A percentile compares a stretch with the other conserved stretches of the same genome.
phyloP scores from a whole-genome alignment of 371 early-diverging fungal genomes.

The Quaeritorhiza haematococci region DNA sequence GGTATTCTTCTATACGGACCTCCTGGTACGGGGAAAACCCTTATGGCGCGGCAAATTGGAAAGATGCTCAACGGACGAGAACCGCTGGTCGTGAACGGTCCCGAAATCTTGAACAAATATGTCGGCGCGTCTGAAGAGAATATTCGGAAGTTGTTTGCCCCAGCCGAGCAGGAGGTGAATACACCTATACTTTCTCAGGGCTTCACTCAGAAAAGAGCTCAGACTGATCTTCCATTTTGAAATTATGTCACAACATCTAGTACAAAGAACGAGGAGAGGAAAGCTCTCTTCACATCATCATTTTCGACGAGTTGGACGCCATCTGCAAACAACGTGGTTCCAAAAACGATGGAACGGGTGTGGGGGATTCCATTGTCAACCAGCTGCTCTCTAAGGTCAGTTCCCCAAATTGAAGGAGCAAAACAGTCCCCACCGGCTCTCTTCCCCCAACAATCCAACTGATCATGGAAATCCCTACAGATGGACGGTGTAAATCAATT shows the following conservation, averaged over 20 bases:
- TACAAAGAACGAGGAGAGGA: slow-evolving; percentile 95
- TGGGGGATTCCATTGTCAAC: slow-evolving; percentile 98
- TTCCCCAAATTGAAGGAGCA: slow-evolving; percentile 24
- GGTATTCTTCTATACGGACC: slow-evolving; percentile 85
- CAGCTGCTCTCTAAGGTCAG: slow-evolving; percentile 93
- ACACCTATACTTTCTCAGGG: background rate
- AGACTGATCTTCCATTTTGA: background rate
- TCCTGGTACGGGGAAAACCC: slow-evolving; percentile 98
- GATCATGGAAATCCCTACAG: slow-evolving; percentile 41
- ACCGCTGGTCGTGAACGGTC: slow-evolving; percentile 98
- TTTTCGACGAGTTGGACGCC: slow-evolving; percentile 99
- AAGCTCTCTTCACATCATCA: slow-evolving; percentile 94
- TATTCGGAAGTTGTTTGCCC: slow-evolving; percentile 95
- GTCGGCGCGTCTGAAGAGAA: slow-evolving; percentile 99
- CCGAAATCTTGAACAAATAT: slow-evolving; percentile 97
- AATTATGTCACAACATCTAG: slow-evolving; percentile 26
- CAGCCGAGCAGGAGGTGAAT: slow-evolving; percentile 85
- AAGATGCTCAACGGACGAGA: slow-evolving; percentile 96
- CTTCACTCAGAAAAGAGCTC: background rate
- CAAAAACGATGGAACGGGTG: slow-evolving; percentile 89
- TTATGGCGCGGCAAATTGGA: slow-evolving; percentile 99
- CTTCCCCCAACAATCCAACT: background rate
- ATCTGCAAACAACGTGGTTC: slow-evolving; percentile 98
- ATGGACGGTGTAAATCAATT: slow-evolving; percentile 99
- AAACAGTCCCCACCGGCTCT: slow-evolving; percentile 13